phyloP scores from a whole-genome alignment of 2,329 filamentous ascomycete genomes.

The Grosmannia clavigera region DNA sequence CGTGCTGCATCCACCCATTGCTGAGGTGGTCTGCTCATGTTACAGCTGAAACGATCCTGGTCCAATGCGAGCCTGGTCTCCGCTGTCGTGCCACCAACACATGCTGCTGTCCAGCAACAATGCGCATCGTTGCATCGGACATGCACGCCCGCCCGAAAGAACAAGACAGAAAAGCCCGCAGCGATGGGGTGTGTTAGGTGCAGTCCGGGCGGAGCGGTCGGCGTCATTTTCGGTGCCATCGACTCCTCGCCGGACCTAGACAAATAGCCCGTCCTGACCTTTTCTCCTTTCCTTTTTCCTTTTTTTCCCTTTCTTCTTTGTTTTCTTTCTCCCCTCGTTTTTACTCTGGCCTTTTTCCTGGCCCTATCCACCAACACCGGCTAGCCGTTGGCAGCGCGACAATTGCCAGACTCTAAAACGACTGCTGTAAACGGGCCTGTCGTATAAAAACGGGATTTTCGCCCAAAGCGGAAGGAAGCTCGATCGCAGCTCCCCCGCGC shows the following conservation, averaged over 20 bases:
- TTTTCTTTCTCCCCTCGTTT: background rate
- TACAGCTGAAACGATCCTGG: background rate
- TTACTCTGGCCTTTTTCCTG: background rate
- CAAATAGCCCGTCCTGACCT: background rate
- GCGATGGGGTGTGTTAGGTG: too few species aligned
- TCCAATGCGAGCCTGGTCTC: background rate
- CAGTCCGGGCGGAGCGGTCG: background rate
- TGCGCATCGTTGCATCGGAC: background rate
- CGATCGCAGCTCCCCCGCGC: background rate
- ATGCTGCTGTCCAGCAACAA: background rate
- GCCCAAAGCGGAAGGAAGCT: constrained; percentile 5
- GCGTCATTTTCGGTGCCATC: background rate
- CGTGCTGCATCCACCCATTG: too few species aligned
- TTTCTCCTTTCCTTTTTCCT: background rate
- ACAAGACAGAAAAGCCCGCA: background rate
- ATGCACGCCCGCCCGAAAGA: background rate
- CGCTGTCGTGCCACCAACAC: background rate
- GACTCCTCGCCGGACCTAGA: background rate
- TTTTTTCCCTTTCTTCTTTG: background rate
- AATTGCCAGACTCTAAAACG: too few species aligned
- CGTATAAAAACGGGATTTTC: background rate
- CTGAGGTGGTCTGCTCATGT: background rate
- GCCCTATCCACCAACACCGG: background rate
- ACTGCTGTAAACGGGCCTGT: too few species aligned
- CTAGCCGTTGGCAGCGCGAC: background rate